A percentile compares a stretch with the other conserved stretches of the same genome.
phyloP scores from a whole-genome alignment of 306 rosid species.

The Cicer yamashitae region DNA sequence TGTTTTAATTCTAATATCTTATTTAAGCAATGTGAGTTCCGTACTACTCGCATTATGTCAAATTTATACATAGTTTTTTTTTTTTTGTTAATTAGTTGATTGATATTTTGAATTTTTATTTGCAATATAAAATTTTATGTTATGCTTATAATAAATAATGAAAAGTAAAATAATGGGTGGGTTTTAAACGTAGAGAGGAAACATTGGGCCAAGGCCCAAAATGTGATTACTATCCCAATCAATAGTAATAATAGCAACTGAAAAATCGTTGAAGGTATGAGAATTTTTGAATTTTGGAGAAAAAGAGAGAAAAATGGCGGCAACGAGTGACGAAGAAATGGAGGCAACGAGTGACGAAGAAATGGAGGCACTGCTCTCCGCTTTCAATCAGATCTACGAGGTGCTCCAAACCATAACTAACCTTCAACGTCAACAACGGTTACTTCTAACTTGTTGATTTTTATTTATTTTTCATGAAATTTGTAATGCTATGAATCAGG shows the following conservation, averaged over 20 bases:
- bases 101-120: too few species aligned
- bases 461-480: background rate
- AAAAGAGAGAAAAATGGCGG: conserved; percentile 61
- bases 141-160: too few species aligned
- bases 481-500: conserved; percentile 43
- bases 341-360: conserved; percentile 56
- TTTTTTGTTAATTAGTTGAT: too few species aligned
- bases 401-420: conserved; percentile 30
- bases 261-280: background rate
- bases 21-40: too few species aligned
- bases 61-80: too few species aligned
- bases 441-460: background rate
- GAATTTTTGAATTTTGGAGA: background rate
- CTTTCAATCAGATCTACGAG: conserved; percentile 68
- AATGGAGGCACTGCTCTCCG: conserved; percentile 62
- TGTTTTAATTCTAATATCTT: too few species aligned
- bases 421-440: background rate
- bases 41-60: too few species aligned
- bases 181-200: too few species aligned
- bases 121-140: too few species aligned
- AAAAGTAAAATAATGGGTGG: too few species aligned
- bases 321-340: conserved; percentile 63
- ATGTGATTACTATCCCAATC: background rate
- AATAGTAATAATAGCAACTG: background rate
- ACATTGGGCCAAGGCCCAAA: too few species aligned